These are phyloP conservation scores for Penicillium glabrum DNA, from an alignment of 2,329 filamentous ascomycete species.

Conservation along the genomic window DNA sequence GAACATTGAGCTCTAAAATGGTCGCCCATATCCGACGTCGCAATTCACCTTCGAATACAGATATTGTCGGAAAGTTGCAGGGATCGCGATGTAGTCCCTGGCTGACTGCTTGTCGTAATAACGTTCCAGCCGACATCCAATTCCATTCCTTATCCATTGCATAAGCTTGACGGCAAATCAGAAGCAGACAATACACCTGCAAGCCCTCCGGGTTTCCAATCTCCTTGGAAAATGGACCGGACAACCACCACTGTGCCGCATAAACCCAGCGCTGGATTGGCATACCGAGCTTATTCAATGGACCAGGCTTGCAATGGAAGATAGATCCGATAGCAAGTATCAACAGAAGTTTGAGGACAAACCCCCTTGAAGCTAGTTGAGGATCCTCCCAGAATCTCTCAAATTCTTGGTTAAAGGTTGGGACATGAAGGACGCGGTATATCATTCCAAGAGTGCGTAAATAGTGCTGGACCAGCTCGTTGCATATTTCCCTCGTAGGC, in stretches of 20 bases:
- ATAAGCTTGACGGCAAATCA: slow-evolving; percentile 34
- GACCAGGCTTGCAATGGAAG: slow-evolving; percentile 20
- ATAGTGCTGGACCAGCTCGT: slow-evolving; percentile 25
- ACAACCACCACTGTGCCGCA: slow-evolving; percentile 37
- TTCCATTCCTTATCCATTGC: slow-evolving; percentile 32
- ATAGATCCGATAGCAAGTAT: slow-evolving; percentile 33
- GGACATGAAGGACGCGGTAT: slow-evolving; percentile 35
- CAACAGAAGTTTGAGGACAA: slow-evolving; percentile 32
- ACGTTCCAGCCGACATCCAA: slow-evolving; percentile 35
- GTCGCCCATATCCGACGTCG: slow-evolving; percentile 31
- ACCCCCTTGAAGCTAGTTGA: slow-evolving; percentile 10
- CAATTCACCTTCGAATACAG: slow-evolving; percentile 27
- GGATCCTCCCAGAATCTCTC: slow-evolving; percentile 28
- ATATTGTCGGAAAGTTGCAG: slow-evolving; percentile 13
- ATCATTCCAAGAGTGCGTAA: slow-evolving; percentile 31
- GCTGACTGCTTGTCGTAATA: slow-evolving; percentile 30
- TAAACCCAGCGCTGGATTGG: slow-evolving; percentile 29
- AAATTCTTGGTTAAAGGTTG: slow-evolving; percentile 35
- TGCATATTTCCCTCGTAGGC: slow-evolving; percentile 17
- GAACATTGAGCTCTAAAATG: slow-evolving; percentile 29
- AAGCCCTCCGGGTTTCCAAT: slow-evolving; percentile 30
- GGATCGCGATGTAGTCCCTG: slow-evolving; percentile 37
- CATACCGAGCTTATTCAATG: slow-evolving; percentile 8
- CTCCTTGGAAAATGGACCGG: slow-evolving; percentile 33
- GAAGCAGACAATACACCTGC: slow-evolving; percentile 35